Evolutionary conservation across 768 basidiomycete species (phyloP).

Genomic region (Tulasnella sp.): DNA sequence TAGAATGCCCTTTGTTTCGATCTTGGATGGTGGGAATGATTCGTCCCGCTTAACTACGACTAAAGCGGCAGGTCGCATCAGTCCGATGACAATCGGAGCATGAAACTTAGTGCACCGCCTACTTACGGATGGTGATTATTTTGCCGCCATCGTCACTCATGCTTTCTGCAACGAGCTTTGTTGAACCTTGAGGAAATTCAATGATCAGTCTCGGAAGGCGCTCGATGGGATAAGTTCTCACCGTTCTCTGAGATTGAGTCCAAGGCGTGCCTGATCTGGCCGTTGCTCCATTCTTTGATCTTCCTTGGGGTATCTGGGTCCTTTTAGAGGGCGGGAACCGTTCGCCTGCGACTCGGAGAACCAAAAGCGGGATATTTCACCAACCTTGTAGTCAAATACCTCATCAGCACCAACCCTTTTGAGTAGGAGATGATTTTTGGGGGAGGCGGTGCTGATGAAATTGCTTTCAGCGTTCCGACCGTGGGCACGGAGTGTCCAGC

Average conservation of each 20-base stretch:
- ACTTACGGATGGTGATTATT: constrained; percentile 15
- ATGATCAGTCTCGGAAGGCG: not conserved
- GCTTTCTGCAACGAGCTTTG: constrained; percentile 9
- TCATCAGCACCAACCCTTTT: constrained; percentile 45
- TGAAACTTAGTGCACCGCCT: not conserved
- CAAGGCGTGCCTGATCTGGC: constrained; percentile 5
- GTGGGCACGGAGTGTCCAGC: constrained; percentile 46
- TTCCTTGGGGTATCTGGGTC: constrained; percentile 20
- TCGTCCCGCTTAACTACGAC: not conserved
- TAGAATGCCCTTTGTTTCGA: constrained; percentile 2
- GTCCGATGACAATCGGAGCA: not conserved
- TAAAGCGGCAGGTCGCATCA: not conserved
- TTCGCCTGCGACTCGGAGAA: not conserved
- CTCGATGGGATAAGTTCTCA: not conserved
- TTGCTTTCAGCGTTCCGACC: constrained; percentile 35
- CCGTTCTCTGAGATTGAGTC: constrained; percentile 26
- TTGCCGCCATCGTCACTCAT: constrained; percentile 15
- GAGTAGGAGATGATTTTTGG: constrained; percentile 41
- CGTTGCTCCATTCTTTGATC: constrained; percentile 22
- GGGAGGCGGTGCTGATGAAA: constrained; percentile 40
- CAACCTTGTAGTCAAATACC: constrained; percentile 42
- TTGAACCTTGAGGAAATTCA: constrained; percentile 5
- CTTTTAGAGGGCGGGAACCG: not conserved
- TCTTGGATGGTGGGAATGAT: not conserved
- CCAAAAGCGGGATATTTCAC: not conserved